Evolutionary conservation across 768 basidiomycete genomes (phyloP).

Genomic region (Rubroboletus satanas): DNA sequence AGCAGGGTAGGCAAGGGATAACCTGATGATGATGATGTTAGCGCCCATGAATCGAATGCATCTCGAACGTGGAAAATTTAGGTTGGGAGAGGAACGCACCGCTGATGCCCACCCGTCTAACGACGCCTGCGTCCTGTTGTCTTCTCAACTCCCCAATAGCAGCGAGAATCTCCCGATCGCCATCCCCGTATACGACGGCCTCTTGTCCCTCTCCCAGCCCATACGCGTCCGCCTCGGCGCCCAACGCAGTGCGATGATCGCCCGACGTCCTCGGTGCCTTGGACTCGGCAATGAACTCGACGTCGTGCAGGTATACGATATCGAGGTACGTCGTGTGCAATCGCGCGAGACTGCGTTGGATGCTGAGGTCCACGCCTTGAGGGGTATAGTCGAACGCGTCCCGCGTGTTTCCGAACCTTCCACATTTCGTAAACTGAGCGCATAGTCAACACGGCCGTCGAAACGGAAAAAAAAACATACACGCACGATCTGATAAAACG

Average conservation of each 20-base stretch:
- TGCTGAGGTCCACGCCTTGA: constrained; percentile 56
- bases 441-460: not conserved
- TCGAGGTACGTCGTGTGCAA: constrained; percentile 78
- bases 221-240: constrained; percentile 52
- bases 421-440: constrained; percentile 78
- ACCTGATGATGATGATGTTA: constrained; percentile 38
- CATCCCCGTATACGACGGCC: constrained; percentile 55
- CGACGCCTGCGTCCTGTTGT: constrained; percentile 67
- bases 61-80: not conserved
- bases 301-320: constrained; percentile 77
- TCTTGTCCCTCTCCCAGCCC: constrained; percentile 61
- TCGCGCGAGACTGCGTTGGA: constrained; percentile 62
- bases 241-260: constrained; percentile 53
- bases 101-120: constrained; percentile 75
- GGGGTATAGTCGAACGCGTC: constrained; percentile 74
- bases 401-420: constrained; percentile 56
- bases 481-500: constrained; percentile 68
- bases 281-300: constrained; percentile 66
- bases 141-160: constrained; percentile 64
- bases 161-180: constrained; percentile 67
- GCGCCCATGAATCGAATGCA: not conserved
- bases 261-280: constrained; percentile 50
- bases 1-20: constrained; percentile 82
- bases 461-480: not conserved
- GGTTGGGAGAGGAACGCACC: constrained; percentile 40